Base-by-base conservation (phyloP, 2,329 filamentous ascomycete genomes). In the Fonsecaea erecta region DNA sequence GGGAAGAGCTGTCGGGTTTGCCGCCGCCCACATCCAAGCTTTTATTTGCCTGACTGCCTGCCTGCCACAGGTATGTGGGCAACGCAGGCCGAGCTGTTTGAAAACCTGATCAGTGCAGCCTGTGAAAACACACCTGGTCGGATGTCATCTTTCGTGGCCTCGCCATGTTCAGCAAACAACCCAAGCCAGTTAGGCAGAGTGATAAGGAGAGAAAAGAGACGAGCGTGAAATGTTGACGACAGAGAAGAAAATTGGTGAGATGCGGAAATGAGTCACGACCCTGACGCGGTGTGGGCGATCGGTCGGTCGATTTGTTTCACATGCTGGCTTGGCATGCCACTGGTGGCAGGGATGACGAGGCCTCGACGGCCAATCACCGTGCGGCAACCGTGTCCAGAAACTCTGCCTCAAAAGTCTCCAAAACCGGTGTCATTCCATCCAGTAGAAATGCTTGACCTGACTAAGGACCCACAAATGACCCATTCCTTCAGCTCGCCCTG, bases 221-320 rank as follows among this genome's bases (percentile, higher is more conserved):
- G 43, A 37, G 26, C 34, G 30, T 7, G 11, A 43, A 35, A 9
- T 14, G 24, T 26, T n/a, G 9, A 14, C 18, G 32, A 30, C 40
- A 57, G 35, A 60, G 12, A 30, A 51, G 37, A 30, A 46, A 52
- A 35, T 43, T 57, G 56, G 63, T 48, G 46, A 37, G 64, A 66
- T 57, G 40, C 40, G 62, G 55, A n/a, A 21, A 55, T 64, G 65
- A 67, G 61, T 64, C 65, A 67, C 43, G 43, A 30, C n/a, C 51
- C 30, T 53, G 51, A 53, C 51, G 51, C 51, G 43, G 43, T 48
- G 12, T 48, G 43, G 43, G 18, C 43, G 43, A 48, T 48, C 43
- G 43, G 43, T 12, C 7, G 43, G 43, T 48, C 26, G 24, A 32
- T 52, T 52, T 55, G 65, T 60, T 63, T 63, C 65, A 63, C 65